Conservation (phyloP, 345 rosid genomes). For the Salix viminalis region DNA sequence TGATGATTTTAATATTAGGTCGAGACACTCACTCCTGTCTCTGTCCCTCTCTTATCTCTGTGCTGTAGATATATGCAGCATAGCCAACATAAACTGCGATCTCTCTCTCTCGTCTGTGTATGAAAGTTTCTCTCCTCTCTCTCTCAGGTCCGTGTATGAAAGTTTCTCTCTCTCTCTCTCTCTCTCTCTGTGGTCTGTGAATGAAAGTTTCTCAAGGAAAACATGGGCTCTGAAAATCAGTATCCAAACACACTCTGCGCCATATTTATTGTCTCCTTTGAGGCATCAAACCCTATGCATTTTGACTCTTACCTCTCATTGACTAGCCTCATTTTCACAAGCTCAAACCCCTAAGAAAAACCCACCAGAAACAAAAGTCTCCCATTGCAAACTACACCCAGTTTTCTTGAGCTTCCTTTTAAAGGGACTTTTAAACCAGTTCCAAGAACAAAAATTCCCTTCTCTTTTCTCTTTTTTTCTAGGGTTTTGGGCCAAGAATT, state of each 20-base stretch:
- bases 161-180: constrained; percentile 2
- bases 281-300: constrained; percentile 37
- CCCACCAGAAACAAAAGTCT: background rate
- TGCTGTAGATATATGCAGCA: background rate
- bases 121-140: background rate
- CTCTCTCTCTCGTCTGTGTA: background rate
- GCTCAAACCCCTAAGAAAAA: constrained; percentile 31
- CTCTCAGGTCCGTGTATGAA: background rate
- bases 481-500: constrained; percentile 12
- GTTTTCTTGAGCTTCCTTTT: background rate
- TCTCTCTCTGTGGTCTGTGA: background rate
- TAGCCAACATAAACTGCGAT: constrained; percentile 8
- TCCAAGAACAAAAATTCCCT: constrained; percentile 6
- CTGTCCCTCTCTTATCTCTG: background rate
- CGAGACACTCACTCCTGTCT: background rate
- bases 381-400: constrained; percentile 1
- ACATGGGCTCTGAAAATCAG: constrained; percentile 6
- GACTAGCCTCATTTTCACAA: constrained; percentile 28
- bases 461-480: background rate
- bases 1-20: background rate
- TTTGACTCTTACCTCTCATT: constrained; percentile 31
- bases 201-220: constrained; percentile 7
- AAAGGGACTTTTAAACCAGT: background rate
- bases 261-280: constrained; percentile 13
- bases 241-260: constrained; percentile 12